These are phyloP conservation scores for Uronychia setigera DNA, from an alignment of 73 alveolate genomes.

Conservation along the genomic window DNA sequence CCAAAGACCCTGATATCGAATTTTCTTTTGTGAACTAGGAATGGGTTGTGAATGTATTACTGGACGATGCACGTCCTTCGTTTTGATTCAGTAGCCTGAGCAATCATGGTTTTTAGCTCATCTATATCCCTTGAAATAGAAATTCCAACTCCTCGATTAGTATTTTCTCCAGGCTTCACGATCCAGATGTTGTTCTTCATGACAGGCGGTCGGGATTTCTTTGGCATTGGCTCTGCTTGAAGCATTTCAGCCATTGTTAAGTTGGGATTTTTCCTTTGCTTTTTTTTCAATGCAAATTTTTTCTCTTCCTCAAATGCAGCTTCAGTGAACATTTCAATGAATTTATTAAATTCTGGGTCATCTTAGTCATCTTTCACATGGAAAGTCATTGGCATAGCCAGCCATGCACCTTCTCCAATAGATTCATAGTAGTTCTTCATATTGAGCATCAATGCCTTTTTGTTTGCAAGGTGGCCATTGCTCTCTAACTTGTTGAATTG, in stretches of 20 bases:
- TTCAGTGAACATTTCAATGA: conserved; percentile 13
- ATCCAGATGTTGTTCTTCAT: conserved; percentile 10
- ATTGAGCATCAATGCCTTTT: conserved; percentile 46
- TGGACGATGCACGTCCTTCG: conserved; percentile 27
- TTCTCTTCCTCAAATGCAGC: background rate
- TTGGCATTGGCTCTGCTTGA: background rate
- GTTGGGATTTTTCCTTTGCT: background rate
- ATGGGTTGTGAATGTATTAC: conserved; percentile 44
- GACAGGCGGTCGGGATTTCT: background rate
- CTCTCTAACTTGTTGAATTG: conserved; percentile 34
- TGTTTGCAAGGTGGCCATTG: conserved; percentile 43
- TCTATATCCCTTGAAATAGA: background rate
- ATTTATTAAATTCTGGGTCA: conserved; percentile 47
- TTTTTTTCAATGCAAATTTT: background rate
- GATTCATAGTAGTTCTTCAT: conserved; percentile 51
- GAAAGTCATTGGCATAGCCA: conserved; percentile 44
- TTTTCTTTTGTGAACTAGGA: conserved; percentile 40
- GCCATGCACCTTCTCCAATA: conserved; percentile 3
- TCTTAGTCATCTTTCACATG: conserved; percentile 41
- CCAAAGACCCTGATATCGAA: conserved; percentile 55
- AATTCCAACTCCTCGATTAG: background rate
- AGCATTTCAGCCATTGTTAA: background rate
- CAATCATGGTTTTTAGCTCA: background rate
- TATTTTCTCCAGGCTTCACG: conserved; percentile 7
- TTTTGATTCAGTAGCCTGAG: background rate